Evolutionary conservation across 176 grass and related monocot genomes (phyloP).

Genomic region (Carex cristatella): DNA sequence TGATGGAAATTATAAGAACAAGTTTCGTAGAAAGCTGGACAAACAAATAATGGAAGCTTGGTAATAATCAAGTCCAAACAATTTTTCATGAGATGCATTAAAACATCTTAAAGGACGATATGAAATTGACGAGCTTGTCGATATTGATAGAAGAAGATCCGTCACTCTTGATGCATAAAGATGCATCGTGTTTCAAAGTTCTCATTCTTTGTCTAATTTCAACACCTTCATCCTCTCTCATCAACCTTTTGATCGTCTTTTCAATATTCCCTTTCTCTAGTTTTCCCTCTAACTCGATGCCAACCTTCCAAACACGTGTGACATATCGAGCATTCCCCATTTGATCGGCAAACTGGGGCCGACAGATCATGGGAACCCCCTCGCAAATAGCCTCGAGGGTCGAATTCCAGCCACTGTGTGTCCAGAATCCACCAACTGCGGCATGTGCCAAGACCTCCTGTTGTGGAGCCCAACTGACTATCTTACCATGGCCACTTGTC

Average conservation of each 20-base stretch:
- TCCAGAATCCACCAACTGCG: slow-evolving; percentile 23
- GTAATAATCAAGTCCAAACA: neutral
- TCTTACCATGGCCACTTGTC: neutral
- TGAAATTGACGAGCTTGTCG: slow-evolving; percentile 7
- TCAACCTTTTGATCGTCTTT: slow-evolving; percentile 4
- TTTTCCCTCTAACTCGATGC: slow-evolving; percentile 7
- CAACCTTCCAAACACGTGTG: slow-evolving; percentile 22
- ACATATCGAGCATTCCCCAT: slow-evolving; percentile 29
- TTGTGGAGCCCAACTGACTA: slow-evolving; percentile 36
- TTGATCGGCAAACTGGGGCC: slow-evolving; percentile 29
- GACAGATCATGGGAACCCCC: slow-evolving; percentile 34
- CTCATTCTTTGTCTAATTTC: slow-evolving; percentile 13
- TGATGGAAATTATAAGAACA: neutral
- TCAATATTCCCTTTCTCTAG: slow-evolving; percentile 17
- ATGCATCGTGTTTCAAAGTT: neutral
- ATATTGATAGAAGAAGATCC: slow-evolving; percentile 12
- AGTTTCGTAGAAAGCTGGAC: neutral
- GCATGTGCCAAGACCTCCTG: slow-evolving; percentile 27
- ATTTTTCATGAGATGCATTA: neutral
- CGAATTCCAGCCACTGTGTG: slow-evolving; percentile 39
- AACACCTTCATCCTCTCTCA: slow-evolving; percentile 16
- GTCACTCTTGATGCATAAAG: neutral
- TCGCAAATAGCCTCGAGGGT: slow-evolving; percentile 25
- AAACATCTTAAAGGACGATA: slow-evolving; percentile 7
- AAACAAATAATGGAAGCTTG: neutral